These are phyloP conservation scores for Metarhizium guizhouense DNA, from an alignment of 2,329 filamentous ascomycete species.

Conservation along the genomic window DNA sequence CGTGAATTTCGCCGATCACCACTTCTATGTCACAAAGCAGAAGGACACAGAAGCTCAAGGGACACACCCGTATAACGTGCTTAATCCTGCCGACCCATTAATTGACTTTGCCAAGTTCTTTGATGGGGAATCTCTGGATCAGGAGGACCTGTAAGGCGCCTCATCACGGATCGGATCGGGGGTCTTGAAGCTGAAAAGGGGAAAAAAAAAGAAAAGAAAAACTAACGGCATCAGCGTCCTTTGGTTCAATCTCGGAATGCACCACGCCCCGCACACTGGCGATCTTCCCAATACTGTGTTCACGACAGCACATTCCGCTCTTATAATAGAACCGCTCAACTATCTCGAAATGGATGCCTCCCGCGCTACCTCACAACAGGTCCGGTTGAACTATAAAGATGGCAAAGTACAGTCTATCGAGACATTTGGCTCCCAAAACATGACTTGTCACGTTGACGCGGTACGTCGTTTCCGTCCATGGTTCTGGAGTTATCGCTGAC, in stretches of 20 bases:
- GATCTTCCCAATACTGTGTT: conserved; percentile 38
- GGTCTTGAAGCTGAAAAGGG: not conserved
- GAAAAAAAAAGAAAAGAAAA: not conserved
- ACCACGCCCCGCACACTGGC: conserved; percentile 43
- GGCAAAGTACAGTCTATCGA: not conserved
- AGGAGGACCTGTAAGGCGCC: conserved; percentile 21
- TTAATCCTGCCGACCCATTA: conserved; percentile 37
- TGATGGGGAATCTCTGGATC: conserved; percentile 25
- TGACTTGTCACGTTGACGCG: not conserved
- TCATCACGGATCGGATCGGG: not conserved
- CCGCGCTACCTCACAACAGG: not conserved
- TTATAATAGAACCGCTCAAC: not conserved
- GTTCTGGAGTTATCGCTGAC: not conserved
- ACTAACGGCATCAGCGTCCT: conserved; percentile 23
- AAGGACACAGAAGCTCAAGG: conserved; percentile 43
- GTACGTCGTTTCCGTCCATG: not conserved
- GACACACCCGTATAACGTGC: conserved; percentile 35
- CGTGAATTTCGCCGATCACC: conserved; percentile 38
- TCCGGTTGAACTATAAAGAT: not conserved
- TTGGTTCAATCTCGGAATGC: conserved; percentile 46
- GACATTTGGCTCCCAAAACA: not conserved
- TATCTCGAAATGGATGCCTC: not conserved
- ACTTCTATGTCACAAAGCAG: conserved; percentile 40
- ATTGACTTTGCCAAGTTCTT: conserved; percentile 39
- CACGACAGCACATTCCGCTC: conserved; percentile 3